Conservation (phyloP, 2,329 filamentous ascomycete genomes). For the Scortechinia acanthostroma region DNA sequence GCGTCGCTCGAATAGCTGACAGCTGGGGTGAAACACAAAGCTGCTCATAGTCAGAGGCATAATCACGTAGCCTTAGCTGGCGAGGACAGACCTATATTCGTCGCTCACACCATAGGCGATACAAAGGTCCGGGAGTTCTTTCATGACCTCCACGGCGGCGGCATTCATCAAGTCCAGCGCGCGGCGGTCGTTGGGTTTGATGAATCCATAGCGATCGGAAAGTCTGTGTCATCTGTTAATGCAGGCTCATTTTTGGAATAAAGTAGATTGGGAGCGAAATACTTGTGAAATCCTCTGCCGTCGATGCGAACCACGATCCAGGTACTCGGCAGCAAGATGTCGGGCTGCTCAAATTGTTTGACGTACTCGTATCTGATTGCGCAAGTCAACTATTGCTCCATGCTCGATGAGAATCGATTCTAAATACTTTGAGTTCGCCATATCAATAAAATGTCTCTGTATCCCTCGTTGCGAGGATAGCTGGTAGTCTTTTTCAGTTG, state of each 20-base stretch:
- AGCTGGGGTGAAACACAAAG: slow-evolving; percentile 59
- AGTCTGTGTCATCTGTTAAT: slow-evolving; percentile 30
- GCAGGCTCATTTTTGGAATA: background rate
- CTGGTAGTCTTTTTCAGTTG: no score
- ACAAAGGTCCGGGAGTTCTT: slow-evolving; percentile 55
- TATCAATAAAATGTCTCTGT: no score
- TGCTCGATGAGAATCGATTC: no score
- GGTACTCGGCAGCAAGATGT: slow-evolving; percentile 57
- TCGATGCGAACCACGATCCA: slow-evolving; percentile 71
- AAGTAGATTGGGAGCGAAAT: slow-evolving; percentile 10
- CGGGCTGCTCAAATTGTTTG: slow-evolving; percentile 57
- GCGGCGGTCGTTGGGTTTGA: slow-evolving; percentile 63
- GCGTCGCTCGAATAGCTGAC: slow-evolving; percentile 58
- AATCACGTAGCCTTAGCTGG: background rate
- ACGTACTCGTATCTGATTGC: slow-evolving; percentile 66
- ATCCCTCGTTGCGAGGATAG: no score
- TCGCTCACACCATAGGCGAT: slow-evolving; percentile 68
- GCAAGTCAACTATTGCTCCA: no score
- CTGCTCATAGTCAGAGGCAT: slow-evolving; percentile 26
- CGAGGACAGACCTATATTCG: slow-evolving; percentile 53
- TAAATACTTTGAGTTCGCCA: slow-evolving; percentile 27
- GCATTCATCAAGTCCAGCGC: slow-evolving; percentile 67
- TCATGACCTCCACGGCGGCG: slow-evolving; percentile 57
- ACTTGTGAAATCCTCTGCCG: slow-evolving; percentile 69
- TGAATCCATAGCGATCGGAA: slow-evolving; percentile 54